Evolutionary conservation across 1,284 basidiomycete genomes (phyloP), one percentile per base, ranked within the genome.

Genomic region (Cystobasidiaceae sp.): DNA sequence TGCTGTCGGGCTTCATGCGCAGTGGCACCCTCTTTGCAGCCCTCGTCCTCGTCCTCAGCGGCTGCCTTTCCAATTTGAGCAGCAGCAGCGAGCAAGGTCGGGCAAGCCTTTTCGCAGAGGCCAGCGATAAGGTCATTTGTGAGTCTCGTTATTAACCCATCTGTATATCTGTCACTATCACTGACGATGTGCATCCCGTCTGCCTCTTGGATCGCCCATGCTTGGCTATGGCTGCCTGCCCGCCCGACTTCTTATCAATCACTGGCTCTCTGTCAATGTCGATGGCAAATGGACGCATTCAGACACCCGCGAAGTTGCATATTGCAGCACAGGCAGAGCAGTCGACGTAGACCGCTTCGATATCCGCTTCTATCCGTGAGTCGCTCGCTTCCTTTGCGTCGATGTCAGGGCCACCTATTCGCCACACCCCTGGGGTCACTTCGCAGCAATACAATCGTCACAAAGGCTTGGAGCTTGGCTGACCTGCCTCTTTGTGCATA

Each of bases 321-420:
- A 64, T 27, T 64, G 61, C 52, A 64, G 61, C 44, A 49, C 51
- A 9, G 61, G 61, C 8, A 55, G 61, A 56, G 61, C 61, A 43
- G 61, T 64, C 39, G 52, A 64, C 21, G 52, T 52, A 27, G 61
- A 64, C n/a, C 44, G 52, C 17, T 64, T 64, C 44, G 61, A 64
- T 32, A 64, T 64, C 25, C 32, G 61, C 27, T 64, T 56, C 44
- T 64, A 64, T 50, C 51, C 49, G 61, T 64, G 51, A 21, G 61
- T 46, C 8, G 17, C n/a, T 34, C 59, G 23, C 13, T 43, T 30
- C 11, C 25, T 37, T n/a, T n/a, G n/a, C n/a, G n/a, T n/a, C 19
- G 5, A 3, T 3, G 1, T 48, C 27, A 44, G 19, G 21, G 23
- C 13, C 7, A 30, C 21, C n/a, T n/a, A n/a, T n/a, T n/a, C n/a